Conservation (phyloP, 495 filamentous ascomycete species). For the Cetradonia linearis region DNA sequence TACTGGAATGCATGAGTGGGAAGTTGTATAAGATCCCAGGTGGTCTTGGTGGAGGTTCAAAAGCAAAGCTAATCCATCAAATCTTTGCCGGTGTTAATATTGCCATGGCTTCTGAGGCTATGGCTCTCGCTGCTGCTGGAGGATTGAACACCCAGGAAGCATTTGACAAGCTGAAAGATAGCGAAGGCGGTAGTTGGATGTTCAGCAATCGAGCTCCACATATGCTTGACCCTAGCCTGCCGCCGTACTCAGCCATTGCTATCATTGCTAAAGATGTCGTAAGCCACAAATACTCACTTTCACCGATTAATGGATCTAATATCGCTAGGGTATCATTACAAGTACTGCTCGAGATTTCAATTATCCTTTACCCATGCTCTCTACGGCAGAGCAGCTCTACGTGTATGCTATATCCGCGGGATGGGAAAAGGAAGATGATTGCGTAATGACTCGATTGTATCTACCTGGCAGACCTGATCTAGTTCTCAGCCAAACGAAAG, state of each 20-base stretch:
- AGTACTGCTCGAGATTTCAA: conserved; percentile 47
- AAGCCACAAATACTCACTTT: background rate
- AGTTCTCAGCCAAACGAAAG: conserved; percentile 31
- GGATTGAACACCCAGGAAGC: conserved; percentile 52
- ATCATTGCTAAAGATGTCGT: conserved; percentile 72
- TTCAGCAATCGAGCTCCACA: conserved; percentile 64
- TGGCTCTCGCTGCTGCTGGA: conserved; percentile 60
- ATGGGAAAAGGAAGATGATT: conserved; percentile 58
- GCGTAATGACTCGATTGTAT: conserved; percentile 57
- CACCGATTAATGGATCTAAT: no score
- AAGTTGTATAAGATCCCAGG: conserved; percentile 68
- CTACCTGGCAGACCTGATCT: conserved; percentile 32
- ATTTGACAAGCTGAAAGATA: conserved; percentile 45
- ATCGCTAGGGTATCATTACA: conserved; percentile 53
- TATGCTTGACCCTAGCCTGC: conserved; percentile 52
- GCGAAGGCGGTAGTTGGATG: conserved; percentile 69
- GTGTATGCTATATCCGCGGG: conserved; percentile 48
- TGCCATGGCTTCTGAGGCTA: conserved; percentile 57
- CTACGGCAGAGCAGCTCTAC: conserved; percentile 63
- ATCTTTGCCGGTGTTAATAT: conserved; percentile 72
- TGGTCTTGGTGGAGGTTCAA: conserved; percentile 67
- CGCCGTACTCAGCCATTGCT: conserved; percentile 46
- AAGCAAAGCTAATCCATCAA: conserved; percentile 83
- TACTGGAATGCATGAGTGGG: conserved; percentile 54
- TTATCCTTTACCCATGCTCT: conserved; percentile 61